Percentiles rank a stretch among this genome's conserved stretches.
Evolutionary conservation across 108 stramenopile species (phyloP).

Genomic region (Fragilaria crotonensis): DNA sequence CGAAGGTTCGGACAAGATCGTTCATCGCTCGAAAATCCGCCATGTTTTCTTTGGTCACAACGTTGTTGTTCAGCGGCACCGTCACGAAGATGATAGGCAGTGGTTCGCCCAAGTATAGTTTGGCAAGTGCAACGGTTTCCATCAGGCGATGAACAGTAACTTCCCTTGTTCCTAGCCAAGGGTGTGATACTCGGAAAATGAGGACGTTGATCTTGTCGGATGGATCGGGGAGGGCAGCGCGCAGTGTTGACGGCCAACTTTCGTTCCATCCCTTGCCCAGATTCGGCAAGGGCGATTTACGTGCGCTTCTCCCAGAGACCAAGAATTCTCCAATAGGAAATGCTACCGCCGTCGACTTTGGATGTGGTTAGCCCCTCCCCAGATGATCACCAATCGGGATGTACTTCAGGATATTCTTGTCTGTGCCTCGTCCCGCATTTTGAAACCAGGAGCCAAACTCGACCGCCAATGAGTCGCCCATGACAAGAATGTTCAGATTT

Average conservation of each 20-base stretch:
- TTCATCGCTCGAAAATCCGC: neutral
- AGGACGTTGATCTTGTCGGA: neutral
- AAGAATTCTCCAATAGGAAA: neutral
- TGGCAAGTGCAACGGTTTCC: neutral
- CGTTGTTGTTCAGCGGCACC: neutral
- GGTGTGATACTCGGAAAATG: neutral
- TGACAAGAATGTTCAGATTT: neutral
- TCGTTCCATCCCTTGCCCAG: neutral
- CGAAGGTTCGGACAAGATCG: neutral
- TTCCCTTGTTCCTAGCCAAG: neutral
- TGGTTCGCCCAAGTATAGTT: neutral
- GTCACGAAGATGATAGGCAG: neutral
- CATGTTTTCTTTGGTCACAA: neutral
- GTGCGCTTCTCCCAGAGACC: neutral
- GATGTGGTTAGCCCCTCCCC: neutral
- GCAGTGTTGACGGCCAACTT: too few species aligned
- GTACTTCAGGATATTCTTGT: neutral
- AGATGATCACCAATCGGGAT: neutral
- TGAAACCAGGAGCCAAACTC: neutral
- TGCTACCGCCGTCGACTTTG: neutral
- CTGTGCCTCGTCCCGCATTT: neutral
- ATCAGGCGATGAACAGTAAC: neutral
- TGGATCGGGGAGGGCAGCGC: too few species aligned
- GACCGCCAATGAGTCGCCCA: neutral
- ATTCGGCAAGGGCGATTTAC: neutral